These are phyloP conservation scores for Cercis canadensis DNA, from an alignment of 306 rosid genomes.

Conservation along the genomic window DNA sequence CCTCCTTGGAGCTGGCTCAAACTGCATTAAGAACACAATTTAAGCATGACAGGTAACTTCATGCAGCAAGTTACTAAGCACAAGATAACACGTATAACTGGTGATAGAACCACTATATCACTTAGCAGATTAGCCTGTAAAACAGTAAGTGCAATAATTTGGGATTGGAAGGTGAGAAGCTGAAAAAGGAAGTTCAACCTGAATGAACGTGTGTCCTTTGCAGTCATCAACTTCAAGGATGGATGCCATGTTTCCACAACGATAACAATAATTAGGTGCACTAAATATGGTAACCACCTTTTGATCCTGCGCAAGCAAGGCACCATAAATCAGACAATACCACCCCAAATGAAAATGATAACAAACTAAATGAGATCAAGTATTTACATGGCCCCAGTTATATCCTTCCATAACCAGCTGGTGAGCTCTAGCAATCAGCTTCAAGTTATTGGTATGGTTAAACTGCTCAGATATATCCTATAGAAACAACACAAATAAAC, in stretches of 20 bases:
- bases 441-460: constrained; percentile 88
- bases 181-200: constrained; percentile 55
- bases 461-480: constrained; percentile 97
- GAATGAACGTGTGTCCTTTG: constrained; percentile 95
- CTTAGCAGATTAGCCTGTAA: constrained; percentile 6
- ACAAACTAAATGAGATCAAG: constrained; percentile 4
- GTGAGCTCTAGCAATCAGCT: constrained; percentile 96
- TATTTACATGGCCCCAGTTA: constrained; percentile 90
- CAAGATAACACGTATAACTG: background rate
- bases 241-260: constrained; percentile 98
- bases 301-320: constrained; percentile 67
- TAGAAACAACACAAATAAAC: constrained; percentile 20
- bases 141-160: background rate
- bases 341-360: constrained; percentile 17
- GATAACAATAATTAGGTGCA: constrained; percentile 95
- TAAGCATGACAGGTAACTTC: background rate
- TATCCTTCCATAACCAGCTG: constrained; percentile 99
- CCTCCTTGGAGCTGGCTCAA: constrained; percentile 98
- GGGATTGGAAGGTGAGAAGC: background rate
- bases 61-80: background rate
- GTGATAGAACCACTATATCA: background rate
- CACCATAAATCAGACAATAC: constrained; percentile 20
- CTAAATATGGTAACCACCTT: constrained; percentile 94
- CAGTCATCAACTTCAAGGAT: constrained; percentile 95
- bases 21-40: constrained; percentile 51